Percentiles rank a stretch among this genome's conserved stretches.
Evolutionary conservation across 768 basidiomycete species (phyloP).

Genomic region (Lactifluus rugatus): DNA sequence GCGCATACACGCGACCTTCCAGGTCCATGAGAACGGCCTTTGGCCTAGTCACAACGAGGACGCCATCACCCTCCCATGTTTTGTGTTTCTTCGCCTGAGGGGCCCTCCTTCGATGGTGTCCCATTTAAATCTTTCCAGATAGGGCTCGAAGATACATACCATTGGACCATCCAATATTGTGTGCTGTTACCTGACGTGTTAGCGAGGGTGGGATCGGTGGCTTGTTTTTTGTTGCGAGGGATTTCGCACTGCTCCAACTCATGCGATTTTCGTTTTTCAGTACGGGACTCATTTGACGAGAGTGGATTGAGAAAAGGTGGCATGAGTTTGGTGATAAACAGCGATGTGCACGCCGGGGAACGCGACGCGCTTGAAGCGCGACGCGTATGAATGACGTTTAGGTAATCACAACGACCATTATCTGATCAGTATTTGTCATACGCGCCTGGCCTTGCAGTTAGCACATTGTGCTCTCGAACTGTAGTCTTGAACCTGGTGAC

Average conservation of each 20-base stretch:
- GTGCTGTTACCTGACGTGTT: conserved; percentile 23
- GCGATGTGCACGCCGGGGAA: background rate
- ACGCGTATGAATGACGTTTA: background rate
- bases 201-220: conserved; percentile 7
- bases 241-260: conserved; percentile 13
- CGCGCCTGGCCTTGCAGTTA: no score
- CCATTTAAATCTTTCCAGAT: background rate
- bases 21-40: conserved; percentile 46
- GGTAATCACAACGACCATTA: background rate
- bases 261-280: conserved; percentile 22
- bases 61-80: conserved; percentile 80
- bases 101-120: conserved; percentile 38
- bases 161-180: conserved; percentile 71
- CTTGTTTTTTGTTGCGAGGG: conserved; percentile 21
- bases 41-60: conserved; percentile 41
- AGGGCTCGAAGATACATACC: conserved; percentile 32
- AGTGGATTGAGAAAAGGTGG: conserved; percentile 12
- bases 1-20: conserved; percentile 54
- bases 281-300: background rate
- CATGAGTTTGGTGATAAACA: conserved; percentile 1
- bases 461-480: background rate
- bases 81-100: conserved; percentile 77
- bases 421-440: background rate
- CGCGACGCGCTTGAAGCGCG: background rate
- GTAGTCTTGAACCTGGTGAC: background rate